A percentile compares a stretch with the other conserved stretches of the same genome.
These are phyloP conservation scores for Thermothielavioides terrestris DNA, from an alignment of 495 filamentous ascomycete genomes.

Conservation along the genomic window DNA sequence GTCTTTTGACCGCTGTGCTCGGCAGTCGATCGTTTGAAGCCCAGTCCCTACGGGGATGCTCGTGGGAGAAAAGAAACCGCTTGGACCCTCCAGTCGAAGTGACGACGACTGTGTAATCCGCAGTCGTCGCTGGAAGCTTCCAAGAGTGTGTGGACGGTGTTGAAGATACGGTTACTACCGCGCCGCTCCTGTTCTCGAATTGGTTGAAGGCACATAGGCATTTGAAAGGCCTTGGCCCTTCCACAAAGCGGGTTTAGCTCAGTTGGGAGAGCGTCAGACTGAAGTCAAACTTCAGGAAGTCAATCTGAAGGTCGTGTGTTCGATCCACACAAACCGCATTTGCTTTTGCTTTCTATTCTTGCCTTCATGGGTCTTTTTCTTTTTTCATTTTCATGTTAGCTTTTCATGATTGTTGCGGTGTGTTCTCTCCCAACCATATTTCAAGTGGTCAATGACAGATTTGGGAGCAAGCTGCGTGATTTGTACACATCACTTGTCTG, in stretches of 20 bases:
- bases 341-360: constrained; percentile 6
- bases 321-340: constrained; percentile 20
- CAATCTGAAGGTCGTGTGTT: constrained; percentile 17
- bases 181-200: no score
- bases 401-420: neutral
- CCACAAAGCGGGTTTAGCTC: constrained; percentile 21
- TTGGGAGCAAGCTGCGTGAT: no score
- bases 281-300: constrained; percentile 9
- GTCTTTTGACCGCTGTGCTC: neutral
- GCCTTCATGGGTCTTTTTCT: no score
- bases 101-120: no score
- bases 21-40: no score
- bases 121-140: no score
- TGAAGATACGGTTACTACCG: no score
- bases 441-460: no score
- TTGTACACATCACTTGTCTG: no score
- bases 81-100: no score
- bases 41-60: neutral
- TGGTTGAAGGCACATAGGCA: neutral
- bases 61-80: no score
- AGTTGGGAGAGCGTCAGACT: constrained; percentile 22
- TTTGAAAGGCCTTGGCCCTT: neutral
- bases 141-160: no score
- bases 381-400: neutral
- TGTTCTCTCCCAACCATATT: neutral